Base-by-base conservation (phyloP, 352 stramenopile genomes). In the Globisporangium iwayamae region DNA sequence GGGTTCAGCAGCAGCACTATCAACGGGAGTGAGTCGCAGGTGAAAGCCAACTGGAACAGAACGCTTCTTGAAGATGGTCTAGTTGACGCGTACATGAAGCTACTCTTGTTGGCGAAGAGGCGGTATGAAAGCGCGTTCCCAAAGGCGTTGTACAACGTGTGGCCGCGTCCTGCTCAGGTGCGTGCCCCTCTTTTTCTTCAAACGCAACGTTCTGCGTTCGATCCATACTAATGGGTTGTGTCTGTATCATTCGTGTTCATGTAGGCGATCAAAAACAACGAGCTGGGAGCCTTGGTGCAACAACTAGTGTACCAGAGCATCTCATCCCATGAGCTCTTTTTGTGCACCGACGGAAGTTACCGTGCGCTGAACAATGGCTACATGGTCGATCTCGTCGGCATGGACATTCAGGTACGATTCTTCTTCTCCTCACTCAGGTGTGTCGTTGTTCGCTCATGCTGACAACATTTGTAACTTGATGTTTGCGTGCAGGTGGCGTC, bases 21-120 rank as follows among this genome's bases (percentile, higher is more conserved):
- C 11, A 66, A 59, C 11, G 74, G 78, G 11, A 92, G 82, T 41
- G 79, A 92, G 39, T 59, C 74, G 28, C 71, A 83, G 30, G 59
- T 88, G 59, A 83, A 80, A 60, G 75, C 79, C 13, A 73, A 74
- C 38, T 93, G 85, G 85, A 93, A 93, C 50, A 75, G 80, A 14
- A 73, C 85, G 32, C 61, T 93, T 5, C 48, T 93, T 38, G 81
- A 93, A 76, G 85, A 93, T 64, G 70, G 79, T 11, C 70, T 74
- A 0, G 72, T 82, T 2, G 72, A 87, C 45, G 82, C 83, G 2
- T 93, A 93, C 56, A 60, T 76, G 34, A 88, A 88, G 45, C 65
- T 93, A 56, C 62, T 93, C 18, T 63, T 84, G 48, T 25, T 80
- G 32, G 73, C 79, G 14, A 91, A 89, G 45, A 68, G 66, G 13